These are phyloP conservation scores for Trametes sanguinea DNA, from an alignment of 768 basidiomycete genomes.

Conservation along the genomic window DNA sequence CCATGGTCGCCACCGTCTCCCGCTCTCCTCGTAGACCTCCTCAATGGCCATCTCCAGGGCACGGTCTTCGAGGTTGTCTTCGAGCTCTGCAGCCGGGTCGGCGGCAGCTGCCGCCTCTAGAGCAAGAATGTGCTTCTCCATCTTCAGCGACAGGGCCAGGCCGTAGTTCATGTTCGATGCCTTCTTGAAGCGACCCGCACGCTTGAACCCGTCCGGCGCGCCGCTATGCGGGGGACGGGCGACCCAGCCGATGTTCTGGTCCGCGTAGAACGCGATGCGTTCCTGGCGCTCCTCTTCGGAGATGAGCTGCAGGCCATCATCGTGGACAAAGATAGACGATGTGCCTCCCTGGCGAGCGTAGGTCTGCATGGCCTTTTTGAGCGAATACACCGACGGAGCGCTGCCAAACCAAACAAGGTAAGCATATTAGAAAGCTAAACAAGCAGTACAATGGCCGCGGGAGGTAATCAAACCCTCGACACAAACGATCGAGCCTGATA, in stretches of 20 bases:
- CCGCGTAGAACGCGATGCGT: constrained; percentile 73
- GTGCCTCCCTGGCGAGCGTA: constrained; percentile 89
- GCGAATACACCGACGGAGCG: constrained; percentile 70
- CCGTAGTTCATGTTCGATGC: constrained; percentile 92
- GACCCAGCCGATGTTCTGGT: constrained; percentile 81
- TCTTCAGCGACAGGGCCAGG: constrained; percentile 62
- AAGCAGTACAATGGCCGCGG: background rate
- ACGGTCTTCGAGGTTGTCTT: constrained; percentile 65
- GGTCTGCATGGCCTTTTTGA: constrained; percentile 88
- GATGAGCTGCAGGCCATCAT: constrained; percentile 79
- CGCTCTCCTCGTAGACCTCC: constrained; percentile 64
- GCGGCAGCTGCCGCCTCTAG: constrained; percentile 46
- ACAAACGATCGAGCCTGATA: background rate
- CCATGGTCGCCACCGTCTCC: constrained; percentile 68
- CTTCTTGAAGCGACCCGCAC: constrained; percentile 92
- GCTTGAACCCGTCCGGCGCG: constrained; percentile 66
- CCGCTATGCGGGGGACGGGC: constrained; percentile 74
- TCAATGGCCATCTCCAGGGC: constrained; percentile 76
- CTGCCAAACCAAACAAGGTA: constrained; percentile 39
- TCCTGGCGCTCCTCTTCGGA: constrained; percentile 60
- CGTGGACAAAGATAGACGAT: constrained; percentile 77
- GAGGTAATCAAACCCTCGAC: background rate
- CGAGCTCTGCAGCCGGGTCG: constrained; percentile 43
- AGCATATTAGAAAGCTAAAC: background rate
- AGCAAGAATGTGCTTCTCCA: constrained; percentile 51